These are phyloP conservation scores for Saturnispora galanensis DNA, from an alignment of 805 yeast species.

Conservation along the genomic window DNA sequence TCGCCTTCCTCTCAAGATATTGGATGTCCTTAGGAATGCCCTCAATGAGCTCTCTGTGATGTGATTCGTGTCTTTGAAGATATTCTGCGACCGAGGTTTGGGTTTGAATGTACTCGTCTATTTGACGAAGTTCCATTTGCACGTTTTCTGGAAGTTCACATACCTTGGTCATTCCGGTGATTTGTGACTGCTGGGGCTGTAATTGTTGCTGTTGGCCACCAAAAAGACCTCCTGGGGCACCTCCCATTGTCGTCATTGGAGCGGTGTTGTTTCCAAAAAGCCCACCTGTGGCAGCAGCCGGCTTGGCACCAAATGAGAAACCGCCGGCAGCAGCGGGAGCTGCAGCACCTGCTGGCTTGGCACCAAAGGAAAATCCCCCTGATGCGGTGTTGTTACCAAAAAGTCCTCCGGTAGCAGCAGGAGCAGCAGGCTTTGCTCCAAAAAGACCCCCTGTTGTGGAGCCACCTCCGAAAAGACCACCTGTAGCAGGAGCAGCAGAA, in stretches of 20 bases:
- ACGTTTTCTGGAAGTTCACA: conserved; percentile 65
- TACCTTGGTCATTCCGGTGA: conserved; percentile 68
- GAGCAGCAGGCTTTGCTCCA: conserved; percentile 12
- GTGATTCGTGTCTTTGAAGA: conserved; percentile 48
- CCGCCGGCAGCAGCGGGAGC: conserved; percentile 9
- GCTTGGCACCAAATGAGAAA: conserved; percentile 20
- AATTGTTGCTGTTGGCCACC: conserved; percentile 22
- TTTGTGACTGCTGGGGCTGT: conserved; percentile 35
- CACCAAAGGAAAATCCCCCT: conserved; percentile 17
- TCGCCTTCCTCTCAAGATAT: conserved; percentile 50
- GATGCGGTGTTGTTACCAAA: conserved; percentile 13
- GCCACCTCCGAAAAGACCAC: conserved; percentile 21
- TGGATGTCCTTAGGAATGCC: conserved; percentile 67
- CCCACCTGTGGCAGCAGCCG: conserved; percentile 9
- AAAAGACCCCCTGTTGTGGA: conserved; percentile 14
- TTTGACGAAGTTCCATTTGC: conserved; percentile 57
- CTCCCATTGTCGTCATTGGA: too few species aligned
- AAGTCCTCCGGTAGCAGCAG: conserved; percentile 12
- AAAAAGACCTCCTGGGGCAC: conserved; percentile 3
- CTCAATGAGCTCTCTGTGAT: conserved; percentile 53
- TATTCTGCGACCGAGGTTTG: conserved; percentile 68
- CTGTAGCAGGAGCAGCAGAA: conserved; percentile 10
- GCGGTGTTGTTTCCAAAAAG: conserved; percentile 7
- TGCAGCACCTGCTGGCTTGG: conserved; percentile 9
- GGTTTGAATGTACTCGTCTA: conserved; percentile 62